phyloP scores from a whole-genome alignment of 2,329 filamentous ascomycete genomes.

The Cryphonectria naterciae region DNA sequence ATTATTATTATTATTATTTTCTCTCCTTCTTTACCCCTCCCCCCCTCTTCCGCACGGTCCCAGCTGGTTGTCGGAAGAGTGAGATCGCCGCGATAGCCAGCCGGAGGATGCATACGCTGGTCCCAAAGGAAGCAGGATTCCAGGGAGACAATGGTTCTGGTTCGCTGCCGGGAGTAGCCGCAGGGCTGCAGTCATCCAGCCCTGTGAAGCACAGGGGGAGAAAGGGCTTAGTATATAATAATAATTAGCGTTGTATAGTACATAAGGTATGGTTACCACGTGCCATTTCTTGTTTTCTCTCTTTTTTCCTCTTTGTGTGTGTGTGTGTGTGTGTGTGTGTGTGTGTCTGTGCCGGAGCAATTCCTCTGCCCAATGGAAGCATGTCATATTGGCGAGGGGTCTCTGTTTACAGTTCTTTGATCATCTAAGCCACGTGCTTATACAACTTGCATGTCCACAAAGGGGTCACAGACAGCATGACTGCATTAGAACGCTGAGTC shows the following conservation, averaged over 20 bases:
- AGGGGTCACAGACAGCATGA: not conserved
- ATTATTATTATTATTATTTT: too few relatives aligned
- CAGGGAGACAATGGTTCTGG: not conserved
- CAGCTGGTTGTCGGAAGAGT: not conserved
- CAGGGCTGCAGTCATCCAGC: not conserved
- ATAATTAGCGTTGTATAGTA: too few relatives aligned
- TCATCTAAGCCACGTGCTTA: not conserved
- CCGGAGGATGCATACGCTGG: slow-evolving; percentile 5
- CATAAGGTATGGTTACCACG: not conserved
- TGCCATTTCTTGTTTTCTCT: not conserved
- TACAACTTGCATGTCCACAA: not conserved
- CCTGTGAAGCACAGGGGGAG: not conserved
- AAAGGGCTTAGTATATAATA: not conserved
- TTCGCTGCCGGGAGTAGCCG: not conserved
- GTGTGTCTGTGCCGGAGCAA: not conserved
- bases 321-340: not conserved
- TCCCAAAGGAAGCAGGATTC: slow-evolving; percentile 10
- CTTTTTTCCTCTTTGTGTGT: not conserved
- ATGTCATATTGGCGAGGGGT: not conserved
- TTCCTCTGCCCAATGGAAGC: not conserved
- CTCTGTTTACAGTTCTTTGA: not conserved
- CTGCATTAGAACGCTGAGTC: not conserved
- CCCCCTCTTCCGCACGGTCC: not conserved
- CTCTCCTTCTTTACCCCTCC: too few relatives aligned
- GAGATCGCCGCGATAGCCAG: slow-evolving; percentile 9